Conservation (phyloP, 2,329 filamentous ascomycete genomes). For the Westerdykella ornata region DNA sequence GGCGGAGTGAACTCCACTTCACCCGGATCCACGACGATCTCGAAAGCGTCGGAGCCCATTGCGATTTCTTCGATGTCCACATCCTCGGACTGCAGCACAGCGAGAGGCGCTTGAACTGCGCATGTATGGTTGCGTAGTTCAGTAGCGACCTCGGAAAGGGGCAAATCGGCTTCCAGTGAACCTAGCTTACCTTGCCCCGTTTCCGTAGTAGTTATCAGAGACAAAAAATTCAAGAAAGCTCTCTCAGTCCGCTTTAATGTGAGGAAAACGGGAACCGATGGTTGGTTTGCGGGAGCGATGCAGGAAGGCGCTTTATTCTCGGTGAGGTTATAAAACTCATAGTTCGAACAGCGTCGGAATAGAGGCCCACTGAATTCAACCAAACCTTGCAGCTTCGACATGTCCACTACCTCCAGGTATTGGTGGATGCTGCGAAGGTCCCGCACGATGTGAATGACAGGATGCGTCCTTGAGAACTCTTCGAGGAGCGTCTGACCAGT, state of each 20-base stretch:
- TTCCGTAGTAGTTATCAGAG: constrained; percentile 51
- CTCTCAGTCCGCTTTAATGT: constrained; percentile 62
- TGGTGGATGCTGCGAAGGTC: constrained; percentile 59
- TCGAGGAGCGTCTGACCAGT: constrained; percentile 55
- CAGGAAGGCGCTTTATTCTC: constrained; percentile 40
- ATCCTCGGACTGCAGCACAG: constrained; percentile 48
- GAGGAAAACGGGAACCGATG: constrained; percentile 52
- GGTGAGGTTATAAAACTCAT: constrained; percentile 70
- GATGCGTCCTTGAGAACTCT: constrained; percentile 57
- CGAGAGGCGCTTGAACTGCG: constrained; percentile 56
- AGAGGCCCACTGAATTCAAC: constrained; percentile 52
- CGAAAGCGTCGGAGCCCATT: constrained; percentile 61
- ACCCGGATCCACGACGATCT: constrained; percentile 49
- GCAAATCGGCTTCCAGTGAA: constrained; percentile 58
- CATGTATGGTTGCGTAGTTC: constrained; percentile 60
- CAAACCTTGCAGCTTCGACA: constrained; percentile 52
- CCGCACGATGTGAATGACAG: constrained; percentile 63
- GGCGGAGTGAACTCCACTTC: constrained; percentile 13
- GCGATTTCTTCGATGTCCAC: constrained; percentile 60
- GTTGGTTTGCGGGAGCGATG: constrained; percentile 16
- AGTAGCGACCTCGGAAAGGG: constrained; percentile 55
- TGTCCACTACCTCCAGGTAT: constrained; percentile 51
- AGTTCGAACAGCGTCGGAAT: constrained; percentile 61
- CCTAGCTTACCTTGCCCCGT: constrained; percentile 36
- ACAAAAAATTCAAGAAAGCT: constrained; percentile 63